Evolutionary conservation across 495 filamentous ascomycete genomes (phyloP).

Genomic region (Letharia lupina): DNA sequence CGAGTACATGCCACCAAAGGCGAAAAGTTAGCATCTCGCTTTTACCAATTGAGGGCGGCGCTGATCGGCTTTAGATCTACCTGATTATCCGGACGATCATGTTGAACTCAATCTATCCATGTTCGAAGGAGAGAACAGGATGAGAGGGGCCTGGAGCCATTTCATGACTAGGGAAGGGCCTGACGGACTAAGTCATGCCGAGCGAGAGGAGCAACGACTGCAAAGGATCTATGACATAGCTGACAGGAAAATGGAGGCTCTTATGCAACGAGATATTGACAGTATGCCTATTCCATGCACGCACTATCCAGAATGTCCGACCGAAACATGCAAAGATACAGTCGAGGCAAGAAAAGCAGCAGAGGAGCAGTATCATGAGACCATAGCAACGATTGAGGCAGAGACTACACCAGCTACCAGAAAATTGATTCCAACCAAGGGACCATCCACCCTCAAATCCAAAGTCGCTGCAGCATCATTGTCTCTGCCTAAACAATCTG

Average conservation of each 20-base stretch:
- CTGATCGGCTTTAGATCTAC: constrained; percentile 43
- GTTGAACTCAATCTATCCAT: constrained; percentile 37
- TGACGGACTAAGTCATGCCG: constrained; percentile 23
- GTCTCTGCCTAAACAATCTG: constrained; percentile 32
- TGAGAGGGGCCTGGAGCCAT: constrained; percentile 23
- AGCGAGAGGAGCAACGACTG: constrained; percentile 20
- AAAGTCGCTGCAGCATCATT: constrained; percentile 50
- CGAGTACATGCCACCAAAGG: constrained; percentile 65
- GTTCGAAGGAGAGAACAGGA: constrained; percentile 19
- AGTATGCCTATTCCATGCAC: constrained; percentile 17
- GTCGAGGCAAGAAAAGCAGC: constrained; percentile 18
- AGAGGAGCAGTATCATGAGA: constrained; percentile 43
- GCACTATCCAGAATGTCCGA: constrained; percentile 23
- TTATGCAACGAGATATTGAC: constrained; percentile 19
- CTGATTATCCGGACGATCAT: constrained; percentile 70
- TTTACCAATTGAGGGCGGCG: background rate
- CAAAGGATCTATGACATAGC: constrained; percentile 13
- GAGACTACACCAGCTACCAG: constrained; percentile 44
- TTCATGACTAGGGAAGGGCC: constrained; percentile 27
- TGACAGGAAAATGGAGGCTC: constrained; percentile 20
- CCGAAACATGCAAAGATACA: constrained; percentile 22
- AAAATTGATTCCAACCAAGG: constrained; percentile 14
- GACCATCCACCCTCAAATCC: constrained; percentile 40
- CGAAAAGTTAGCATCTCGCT: constrained; percentile 37
- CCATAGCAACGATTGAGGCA: constrained; percentile 57